A percentile compares a stretch with the other conserved stretches of the same genome.
phyloP scores from a whole-genome alignment of 2,329 filamentous ascomycete genomes.

The Neofusicoccum parvum region DNA sequence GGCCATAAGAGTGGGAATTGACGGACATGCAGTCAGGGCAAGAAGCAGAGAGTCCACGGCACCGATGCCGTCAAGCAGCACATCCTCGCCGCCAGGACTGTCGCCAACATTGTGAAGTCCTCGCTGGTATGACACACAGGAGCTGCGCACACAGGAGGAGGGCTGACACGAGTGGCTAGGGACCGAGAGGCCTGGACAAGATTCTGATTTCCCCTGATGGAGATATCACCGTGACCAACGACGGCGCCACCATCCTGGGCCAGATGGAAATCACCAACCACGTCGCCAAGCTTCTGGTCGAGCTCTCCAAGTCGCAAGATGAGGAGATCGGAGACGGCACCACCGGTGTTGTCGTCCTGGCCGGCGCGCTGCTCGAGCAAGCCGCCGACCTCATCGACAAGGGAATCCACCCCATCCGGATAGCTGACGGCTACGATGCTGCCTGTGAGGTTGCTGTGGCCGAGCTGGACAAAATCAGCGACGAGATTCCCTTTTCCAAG shows the following conservation, averaged over 20 bases:
- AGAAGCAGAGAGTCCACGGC: conserved; percentile 95
- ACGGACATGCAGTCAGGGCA: conserved; percentile 72
- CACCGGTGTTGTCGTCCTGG: conserved; percentile 94
- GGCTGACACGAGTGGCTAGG: conserved; percentile 46
- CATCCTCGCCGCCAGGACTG: conserved; percentile 93
- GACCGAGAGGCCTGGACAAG: conserved; percentile 95
- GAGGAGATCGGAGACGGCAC: conserved; percentile 99
- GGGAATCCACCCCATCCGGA: conserved; percentile 97
- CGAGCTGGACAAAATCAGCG: conserved; percentile 90
- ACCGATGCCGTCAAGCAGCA: conserved; percentile 98
- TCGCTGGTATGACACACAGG: conserved; percentile 64
- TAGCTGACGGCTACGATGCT: conserved; percentile 97
- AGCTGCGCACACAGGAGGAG: neutral
- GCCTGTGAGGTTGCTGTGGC: conserved; percentile 95
- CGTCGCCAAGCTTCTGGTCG: conserved; percentile 93
- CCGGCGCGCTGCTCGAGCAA: conserved; percentile 92
- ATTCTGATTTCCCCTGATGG: conserved; percentile 98
- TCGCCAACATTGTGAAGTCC: conserved; percentile 96
- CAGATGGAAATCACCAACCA: conserved; percentile 99
- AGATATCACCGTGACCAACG: conserved; percentile 98
- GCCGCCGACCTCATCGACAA: conserved; percentile 98
- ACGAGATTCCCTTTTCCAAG: conserved; percentile 82
- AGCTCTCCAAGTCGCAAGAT: conserved; percentile 97
- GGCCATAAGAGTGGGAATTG: conserved; percentile 30
- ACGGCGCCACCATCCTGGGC: conserved; percentile 94